These are phyloP conservation scores for Dendrocalamus latiflorus DNA, from an alignment of 202 grass and related monocot species.

Conservation along the genomic window DNA sequence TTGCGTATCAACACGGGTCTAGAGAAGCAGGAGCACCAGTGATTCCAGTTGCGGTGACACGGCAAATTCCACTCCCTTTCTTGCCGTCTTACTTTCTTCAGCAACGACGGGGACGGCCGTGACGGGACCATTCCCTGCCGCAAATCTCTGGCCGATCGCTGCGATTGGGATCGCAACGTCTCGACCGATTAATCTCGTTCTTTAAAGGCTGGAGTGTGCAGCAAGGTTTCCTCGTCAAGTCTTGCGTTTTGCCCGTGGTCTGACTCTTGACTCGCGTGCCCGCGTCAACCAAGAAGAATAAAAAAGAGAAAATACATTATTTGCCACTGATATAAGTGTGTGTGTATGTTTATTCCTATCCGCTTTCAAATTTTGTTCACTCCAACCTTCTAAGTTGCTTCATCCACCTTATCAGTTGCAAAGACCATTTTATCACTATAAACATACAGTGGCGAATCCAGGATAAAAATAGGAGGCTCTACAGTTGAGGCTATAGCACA, in stretches of 20 bases:
- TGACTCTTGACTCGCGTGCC: not conserved
- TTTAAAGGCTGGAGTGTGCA: not conserved
- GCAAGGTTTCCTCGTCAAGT: not conserved
- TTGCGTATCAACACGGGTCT: not conserved
- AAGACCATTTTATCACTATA: too few species aligned
- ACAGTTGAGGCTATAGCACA: too few species aligned
- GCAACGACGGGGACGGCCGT: not conserved
- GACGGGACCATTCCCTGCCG: not conserved
- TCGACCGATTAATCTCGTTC: not conserved
- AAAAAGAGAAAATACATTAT: too few species aligned
- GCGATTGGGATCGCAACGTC: not conserved
- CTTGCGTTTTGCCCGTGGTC: not conserved
- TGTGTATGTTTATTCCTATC: too few species aligned
- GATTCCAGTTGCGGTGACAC: not conserved
- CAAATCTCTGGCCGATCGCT: not conserved
- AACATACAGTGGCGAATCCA: too few species aligned
- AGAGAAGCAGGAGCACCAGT: not conserved
- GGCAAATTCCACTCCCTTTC: not conserved
- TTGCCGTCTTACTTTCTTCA: not conserved
- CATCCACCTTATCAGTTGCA: too few species aligned
- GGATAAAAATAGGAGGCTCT: too few species aligned
- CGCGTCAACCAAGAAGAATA: too few species aligned
- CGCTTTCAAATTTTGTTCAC: too few species aligned
- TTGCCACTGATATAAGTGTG: too few species aligned
- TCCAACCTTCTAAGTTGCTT: too few species aligned